phyloP scores from a whole-genome alignment of 2,329 filamentous ascomycete species.

The Metarhizium robertsii region DNA sequence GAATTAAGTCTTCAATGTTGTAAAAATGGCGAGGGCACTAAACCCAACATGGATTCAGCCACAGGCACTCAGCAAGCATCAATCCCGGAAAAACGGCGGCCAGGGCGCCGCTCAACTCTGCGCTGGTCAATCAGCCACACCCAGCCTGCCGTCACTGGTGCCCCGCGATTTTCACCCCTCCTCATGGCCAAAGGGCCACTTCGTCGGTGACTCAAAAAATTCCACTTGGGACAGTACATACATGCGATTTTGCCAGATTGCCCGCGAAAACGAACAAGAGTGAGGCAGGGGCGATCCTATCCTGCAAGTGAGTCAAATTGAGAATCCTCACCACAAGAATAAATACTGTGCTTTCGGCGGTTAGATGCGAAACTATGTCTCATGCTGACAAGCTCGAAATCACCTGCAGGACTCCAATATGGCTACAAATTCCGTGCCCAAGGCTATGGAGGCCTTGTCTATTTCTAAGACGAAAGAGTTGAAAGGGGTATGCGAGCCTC shows the following conservation, averaged over 20 bases:
- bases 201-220: conserved; percentile 20
- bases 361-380: not conserved
- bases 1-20: too few species aligned
- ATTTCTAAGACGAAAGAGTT: conserved; percentile 53
- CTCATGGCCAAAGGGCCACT: conserved; percentile 6
- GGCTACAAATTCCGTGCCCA: conserved; percentile 31
- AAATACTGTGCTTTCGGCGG: not conserved
- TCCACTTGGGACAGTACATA: not conserved
- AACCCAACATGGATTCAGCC: too few species aligned
- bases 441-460: conserved; percentile 41
- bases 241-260: conserved; percentile 8
- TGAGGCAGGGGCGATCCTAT: conserved; percentile 5
- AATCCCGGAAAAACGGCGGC: not conserved
- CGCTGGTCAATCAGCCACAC: conserved; percentile 8
- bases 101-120: not conserved
- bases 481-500: conserved; percentile 37
- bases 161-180: conserved; percentile 30
- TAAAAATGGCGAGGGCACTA: too few species aligned
- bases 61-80: too few species aligned
- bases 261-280: conserved; percentile 5
- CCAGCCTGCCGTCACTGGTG: conserved; percentile 11
- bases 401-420: conserved; percentile 20
- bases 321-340: not conserved
- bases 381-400: not conserved
- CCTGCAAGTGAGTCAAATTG: conserved; percentile 6